Percentiles rank a stretch among this genome's conserved stretches.
These are phyloP conservation scores for Fonsecaea nubica DNA, from an alignment of 2,329 filamentous ascomycete genomes.

Conservation along the genomic window DNA sequence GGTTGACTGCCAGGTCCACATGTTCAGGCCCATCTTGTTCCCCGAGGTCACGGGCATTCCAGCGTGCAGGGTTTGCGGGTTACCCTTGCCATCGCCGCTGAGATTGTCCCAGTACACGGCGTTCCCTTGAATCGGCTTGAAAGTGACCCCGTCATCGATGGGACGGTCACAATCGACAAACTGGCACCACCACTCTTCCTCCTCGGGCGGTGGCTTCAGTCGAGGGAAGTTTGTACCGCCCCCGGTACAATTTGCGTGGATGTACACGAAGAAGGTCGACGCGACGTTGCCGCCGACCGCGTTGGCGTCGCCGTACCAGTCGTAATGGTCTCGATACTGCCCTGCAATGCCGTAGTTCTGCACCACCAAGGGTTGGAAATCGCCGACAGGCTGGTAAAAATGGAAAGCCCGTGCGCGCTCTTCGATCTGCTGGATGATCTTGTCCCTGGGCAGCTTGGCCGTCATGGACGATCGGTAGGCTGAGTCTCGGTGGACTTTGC, in stretches of 20 bases:
- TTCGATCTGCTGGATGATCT: slow-evolving; percentile 1
- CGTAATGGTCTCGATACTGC: slow-evolving; percentile 12
- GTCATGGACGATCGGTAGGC: slow-evolving; percentile 8
- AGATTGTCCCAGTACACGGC: slow-evolving; percentile 9
- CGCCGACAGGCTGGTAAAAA: slow-evolving; percentile 1
- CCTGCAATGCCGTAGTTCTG: slow-evolving; percentile 13
- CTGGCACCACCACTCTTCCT: slow-evolving; percentile 12
- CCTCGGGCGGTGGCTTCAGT: slow-evolving; percentile 1
- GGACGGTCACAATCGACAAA: slow-evolving; percentile 11
- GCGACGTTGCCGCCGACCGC: slow-evolving; percentile 5
- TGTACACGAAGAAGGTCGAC: slow-evolving; percentile 12
- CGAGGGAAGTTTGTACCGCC: slow-evolving; percentile 9
- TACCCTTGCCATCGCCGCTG: background rate
- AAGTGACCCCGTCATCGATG: slow-evolving; percentile 11
- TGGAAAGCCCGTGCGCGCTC: background rate
- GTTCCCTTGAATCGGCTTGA: slow-evolving; percentile 4
- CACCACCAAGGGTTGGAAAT: slow-evolving; percentile 4
- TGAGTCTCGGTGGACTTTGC: slow-evolving; percentile 10
- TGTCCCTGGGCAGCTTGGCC: slow-evolving; percentile 10
- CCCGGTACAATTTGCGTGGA: slow-evolving; percentile 6
- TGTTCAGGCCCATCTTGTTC: slow-evolving; percentile 11
- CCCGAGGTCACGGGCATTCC: slow-evolving; percentile 9
- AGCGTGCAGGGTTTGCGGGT: background rate
- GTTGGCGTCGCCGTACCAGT: slow-evolving; percentile 12
- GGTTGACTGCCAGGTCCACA: slow-evolving; percentile 7